These are phyloP conservation scores for Atalantia buxifolia DNA, from an alignment of 345 rosid genomes.

Conservation along the genomic window DNA sequence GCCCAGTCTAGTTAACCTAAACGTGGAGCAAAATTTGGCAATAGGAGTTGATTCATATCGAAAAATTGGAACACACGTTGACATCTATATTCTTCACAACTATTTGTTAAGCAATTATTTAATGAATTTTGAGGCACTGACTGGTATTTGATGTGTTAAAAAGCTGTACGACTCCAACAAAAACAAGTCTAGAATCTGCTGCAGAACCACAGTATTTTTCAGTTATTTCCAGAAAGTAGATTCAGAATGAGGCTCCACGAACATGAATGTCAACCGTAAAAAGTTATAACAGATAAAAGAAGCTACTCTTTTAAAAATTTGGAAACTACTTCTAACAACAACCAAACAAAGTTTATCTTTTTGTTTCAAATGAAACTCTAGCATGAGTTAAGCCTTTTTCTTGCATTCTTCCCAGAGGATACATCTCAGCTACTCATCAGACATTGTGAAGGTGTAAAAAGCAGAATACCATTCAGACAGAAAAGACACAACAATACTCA, in stretches of 20 bases:
- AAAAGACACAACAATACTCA: not conserved
- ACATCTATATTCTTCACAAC: not conserved
- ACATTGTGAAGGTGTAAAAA: not conserved
- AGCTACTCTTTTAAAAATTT: not conserved
- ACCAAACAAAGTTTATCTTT: not conserved
- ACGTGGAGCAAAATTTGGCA: not conserved
- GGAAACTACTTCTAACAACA: not conserved
- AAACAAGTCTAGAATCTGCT: not conserved
- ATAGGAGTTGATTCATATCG: not conserved
- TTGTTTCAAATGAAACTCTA: not conserved
- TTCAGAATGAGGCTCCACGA: not conserved
- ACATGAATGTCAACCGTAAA: not conserved
- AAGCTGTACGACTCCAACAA: not conserved
- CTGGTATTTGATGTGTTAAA: not conserved
- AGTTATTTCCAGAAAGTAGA: not conserved
- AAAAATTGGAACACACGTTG: not conserved
- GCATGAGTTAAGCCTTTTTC: not conserved
- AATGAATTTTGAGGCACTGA: not conserved
- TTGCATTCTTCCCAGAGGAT: not conserved
- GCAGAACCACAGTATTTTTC: not conserved
- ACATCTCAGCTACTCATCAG: not conserved
- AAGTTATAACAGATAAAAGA: not conserved
- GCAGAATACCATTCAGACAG: not conserved
- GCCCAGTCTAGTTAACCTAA: not conserved
- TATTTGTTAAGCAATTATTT: too few species aligned